A percentile compares a stretch with the other conserved stretches of the same genome.
Evolutionary conservation across 2,329 filamentous ascomycete species (phyloP).

Genomic region (Grosmannia serpens): DNA sequence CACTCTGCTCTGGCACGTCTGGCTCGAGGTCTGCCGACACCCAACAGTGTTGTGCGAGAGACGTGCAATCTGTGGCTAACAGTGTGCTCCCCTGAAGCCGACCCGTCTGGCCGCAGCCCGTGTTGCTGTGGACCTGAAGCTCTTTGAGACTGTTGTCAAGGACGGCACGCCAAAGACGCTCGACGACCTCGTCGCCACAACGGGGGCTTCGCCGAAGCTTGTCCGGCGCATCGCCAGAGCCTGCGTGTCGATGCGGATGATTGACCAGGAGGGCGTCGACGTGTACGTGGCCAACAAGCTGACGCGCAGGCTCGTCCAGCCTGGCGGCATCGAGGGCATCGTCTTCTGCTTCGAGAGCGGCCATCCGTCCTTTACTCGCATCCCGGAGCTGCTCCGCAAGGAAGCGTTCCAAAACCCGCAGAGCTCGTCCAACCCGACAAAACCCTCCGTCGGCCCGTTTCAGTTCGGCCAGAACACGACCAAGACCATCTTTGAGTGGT

Average conservation of each 20-base stretch:
- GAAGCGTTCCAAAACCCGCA: background rate
- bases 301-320: background rate
- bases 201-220: background rate
- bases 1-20: background rate
- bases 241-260: background rate
- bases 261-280: background rate
- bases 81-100: background rate
- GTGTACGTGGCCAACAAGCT: constrained; percentile 1
- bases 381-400: background rate
- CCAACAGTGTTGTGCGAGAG: too few species aligned
- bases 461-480: background rate
- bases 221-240: background rate
- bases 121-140: background rate
- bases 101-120: background rate
- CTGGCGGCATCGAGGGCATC: background rate
- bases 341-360: constrained; percentile 1
- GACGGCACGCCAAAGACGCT: constrained; percentile 1
- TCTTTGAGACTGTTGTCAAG: background rate
- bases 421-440: background rate
- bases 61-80: background rate
- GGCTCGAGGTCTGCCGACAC: background rate
- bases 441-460: background rate
- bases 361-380: constrained; percentile 1
- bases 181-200: background rate
- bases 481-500: constrained; percentile 2